Conservation (phyloP, 2,329 filamentous ascomycete genomes). For the Plectosphaerella sp. region DNA sequence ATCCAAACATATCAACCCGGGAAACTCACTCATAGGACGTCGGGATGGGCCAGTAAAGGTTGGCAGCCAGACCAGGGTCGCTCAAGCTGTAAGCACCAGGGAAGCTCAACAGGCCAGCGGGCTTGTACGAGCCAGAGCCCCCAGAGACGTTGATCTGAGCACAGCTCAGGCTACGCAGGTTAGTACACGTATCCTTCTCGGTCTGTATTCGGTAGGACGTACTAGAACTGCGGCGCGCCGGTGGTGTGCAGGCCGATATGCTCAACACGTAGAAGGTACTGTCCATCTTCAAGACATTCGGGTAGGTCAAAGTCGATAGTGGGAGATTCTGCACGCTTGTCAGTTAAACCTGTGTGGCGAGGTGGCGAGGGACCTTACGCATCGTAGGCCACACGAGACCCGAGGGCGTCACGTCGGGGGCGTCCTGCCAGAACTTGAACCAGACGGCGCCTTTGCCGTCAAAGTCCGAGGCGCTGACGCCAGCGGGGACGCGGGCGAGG, state of each 20-base stretch:
- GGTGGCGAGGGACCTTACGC: slow-evolving; percentile 14
- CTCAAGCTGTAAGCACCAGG: slow-evolving; percentile 31
- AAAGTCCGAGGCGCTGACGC: slow-evolving; percentile 24
- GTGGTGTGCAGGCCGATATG: slow-evolving; percentile 38
- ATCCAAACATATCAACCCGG: background rate
- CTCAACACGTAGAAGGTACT: slow-evolving; percentile 36
- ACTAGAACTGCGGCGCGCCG: slow-evolving; percentile 41
- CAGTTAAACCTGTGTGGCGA: background rate
- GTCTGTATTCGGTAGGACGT: background rate
- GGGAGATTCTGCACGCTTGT: background rate
- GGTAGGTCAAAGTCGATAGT: slow-evolving; percentile 36
- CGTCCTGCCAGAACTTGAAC: slow-evolving; percentile 41
- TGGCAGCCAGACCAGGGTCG: slow-evolving; percentile 34
- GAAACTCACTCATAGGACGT: slow-evolving; percentile 22
- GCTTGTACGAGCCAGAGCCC: slow-evolving; percentile 29
- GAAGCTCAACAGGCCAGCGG: slow-evolving; percentile 28
- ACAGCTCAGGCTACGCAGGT: slow-evolving; percentile 9
- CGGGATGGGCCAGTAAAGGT: slow-evolving; percentile 35
- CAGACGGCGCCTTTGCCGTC: slow-evolving; percentile 31
- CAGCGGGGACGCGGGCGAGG: slow-evolving; percentile 29
- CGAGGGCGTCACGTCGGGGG: slow-evolving; percentile 26
- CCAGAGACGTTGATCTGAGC: slow-evolving; percentile 31
- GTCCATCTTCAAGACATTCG: slow-evolving; percentile 32
- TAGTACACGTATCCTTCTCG: background rate
- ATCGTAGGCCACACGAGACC: slow-evolving; percentile 35